Conservation (phyloP, 306 rosid species). For the Glycyrrhiza uralensis region DNA sequence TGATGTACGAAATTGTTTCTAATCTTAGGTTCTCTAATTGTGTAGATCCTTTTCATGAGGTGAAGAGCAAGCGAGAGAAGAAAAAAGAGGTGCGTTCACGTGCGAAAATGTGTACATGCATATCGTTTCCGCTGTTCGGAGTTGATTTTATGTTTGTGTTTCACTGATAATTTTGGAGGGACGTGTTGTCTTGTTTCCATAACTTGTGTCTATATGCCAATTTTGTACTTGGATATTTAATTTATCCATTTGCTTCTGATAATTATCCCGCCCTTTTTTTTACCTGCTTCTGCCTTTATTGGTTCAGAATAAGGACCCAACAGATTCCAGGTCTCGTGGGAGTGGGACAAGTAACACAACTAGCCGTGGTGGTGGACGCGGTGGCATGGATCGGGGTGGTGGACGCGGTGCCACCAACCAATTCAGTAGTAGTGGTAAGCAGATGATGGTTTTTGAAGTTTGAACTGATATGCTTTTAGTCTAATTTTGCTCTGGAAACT, state of each 20-base stretch:
- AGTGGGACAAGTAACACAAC: conserved; percentile 47
- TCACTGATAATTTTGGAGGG: neutral
- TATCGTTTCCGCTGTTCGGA: neutral
- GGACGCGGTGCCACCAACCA: conserved; percentile 54
- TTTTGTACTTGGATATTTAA: neutral
- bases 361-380: conserved; percentile 48
- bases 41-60: conserved; percentile 95
- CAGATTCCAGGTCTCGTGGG: conserved; percentile 59
- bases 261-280: neutral
- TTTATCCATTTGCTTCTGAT: neutral
- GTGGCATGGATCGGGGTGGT: conserved; percentile 52
- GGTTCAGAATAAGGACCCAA: conserved; percentile 59
- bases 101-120: conserved; percentile 11
- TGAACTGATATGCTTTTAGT: neutral
- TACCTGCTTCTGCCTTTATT: conserved; percentile 7
- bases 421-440: conserved; percentile 48
- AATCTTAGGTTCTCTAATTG: conserved; percentile 26
- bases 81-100: conserved; percentile 69
- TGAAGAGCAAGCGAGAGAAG: conserved; percentile 96
- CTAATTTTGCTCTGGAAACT: neutral
- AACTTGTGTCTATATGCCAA: neutral
- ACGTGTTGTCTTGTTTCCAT: neutral
- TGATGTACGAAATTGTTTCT: conserved; percentile 19
- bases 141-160: neutral
- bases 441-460: neutral